Evolutionary conservation across 2,329 filamentous ascomycete genomes (phyloP).

Genomic region (Moelleriella libera): DNA sequence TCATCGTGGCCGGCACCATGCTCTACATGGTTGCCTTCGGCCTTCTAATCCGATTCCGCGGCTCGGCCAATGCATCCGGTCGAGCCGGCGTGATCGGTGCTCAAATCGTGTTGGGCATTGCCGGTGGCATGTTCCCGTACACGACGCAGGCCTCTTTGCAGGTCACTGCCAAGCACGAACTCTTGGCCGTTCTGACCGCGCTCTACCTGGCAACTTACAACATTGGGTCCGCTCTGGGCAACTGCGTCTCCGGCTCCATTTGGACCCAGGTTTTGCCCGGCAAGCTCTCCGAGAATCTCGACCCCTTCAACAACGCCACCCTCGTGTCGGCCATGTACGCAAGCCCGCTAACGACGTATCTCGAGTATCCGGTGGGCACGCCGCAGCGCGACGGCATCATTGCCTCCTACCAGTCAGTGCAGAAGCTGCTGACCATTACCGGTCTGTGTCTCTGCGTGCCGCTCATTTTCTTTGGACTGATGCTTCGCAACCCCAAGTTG

Average conservation of each 20-base stretch:
- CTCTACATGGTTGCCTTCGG: slow-evolving; percentile 39
- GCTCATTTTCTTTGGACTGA: slow-evolving; percentile 27
- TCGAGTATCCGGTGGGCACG: slow-evolving; percentile 35
- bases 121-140: slow-evolving; percentile 43
- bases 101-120: slow-evolving; percentile 45
- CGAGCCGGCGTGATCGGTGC: slow-evolving; percentile 42
- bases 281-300: slow-evolving; percentile 32
- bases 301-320: slow-evolving; percentile 17
- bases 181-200: slow-evolving; percentile 41
- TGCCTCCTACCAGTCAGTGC: slow-evolving; percentile 31
- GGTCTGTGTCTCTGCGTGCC: slow-evolving; percentile 34
- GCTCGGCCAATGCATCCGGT: slow-evolving; percentile 26
- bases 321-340: slow-evolving; percentile 42
- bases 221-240: slow-evolving; percentile 43
- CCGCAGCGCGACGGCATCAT: slow-evolving; percentile 39
- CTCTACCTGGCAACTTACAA: slow-evolving; percentile 41
- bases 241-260: slow-evolving; percentile 43
- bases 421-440: slow-evolving; percentile 31
- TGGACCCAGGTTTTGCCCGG: slow-evolving; percentile 43
- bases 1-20: slow-evolving; percentile 36
- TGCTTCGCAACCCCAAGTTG: slow-evolving; percentile 30
- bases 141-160: slow-evolving; percentile 44
- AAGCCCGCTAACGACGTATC: slow-evolving; percentile 41
- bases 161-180: slow-evolving; percentile 38
- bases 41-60: slow-evolving; percentile 43